phyloP scores from a whole-genome alignment of 2,329 filamentous ascomycete genomes.

The Arthrobotrys musiformis region DNA sequence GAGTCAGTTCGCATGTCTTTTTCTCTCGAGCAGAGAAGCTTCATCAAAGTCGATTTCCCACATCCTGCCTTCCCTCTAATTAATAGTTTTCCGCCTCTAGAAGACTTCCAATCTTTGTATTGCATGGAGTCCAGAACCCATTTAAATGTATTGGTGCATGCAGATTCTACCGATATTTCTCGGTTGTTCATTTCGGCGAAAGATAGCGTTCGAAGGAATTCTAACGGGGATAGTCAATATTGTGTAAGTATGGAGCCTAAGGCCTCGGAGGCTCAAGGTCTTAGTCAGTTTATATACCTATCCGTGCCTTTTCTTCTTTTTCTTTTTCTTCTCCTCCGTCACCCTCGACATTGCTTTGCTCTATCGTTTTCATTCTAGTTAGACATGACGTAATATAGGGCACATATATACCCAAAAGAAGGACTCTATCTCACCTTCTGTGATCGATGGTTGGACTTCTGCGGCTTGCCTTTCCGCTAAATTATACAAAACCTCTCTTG shows the following conservation, averaged over 20 bases:
- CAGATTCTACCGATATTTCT: background rate
- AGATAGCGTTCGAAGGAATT: background rate
- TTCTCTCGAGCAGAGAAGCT: background rate
- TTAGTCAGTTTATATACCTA: background rate
- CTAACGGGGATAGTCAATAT: background rate
- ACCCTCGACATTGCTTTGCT: background rate
- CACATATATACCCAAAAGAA: background rate
- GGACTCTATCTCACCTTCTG: background rate
- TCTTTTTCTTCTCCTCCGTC: background rate
- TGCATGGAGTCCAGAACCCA: background rate
- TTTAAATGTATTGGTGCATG: background rate
- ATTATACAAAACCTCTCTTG: background rate
- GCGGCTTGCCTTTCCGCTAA: slow-evolving; percentile 7
- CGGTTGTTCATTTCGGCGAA: background rate
- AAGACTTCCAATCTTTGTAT: background rate
- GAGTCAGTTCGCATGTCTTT: background rate
- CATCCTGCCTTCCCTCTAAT: slow-evolving; percentile 53
- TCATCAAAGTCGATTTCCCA: slow-evolving; percentile 52
- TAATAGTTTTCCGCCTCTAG: slow-evolving; percentile 4
- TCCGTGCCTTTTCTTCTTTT: background rate
- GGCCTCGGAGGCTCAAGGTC: background rate
- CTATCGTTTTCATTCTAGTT: background rate
- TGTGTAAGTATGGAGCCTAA: background rate
- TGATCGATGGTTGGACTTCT: background rate
- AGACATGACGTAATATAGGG: too few relatives aligned